Evolutionary conservation across 164 flowering plant genomes (phyloP).

Genomic region (Chimonanthus salicifolius): DNA sequence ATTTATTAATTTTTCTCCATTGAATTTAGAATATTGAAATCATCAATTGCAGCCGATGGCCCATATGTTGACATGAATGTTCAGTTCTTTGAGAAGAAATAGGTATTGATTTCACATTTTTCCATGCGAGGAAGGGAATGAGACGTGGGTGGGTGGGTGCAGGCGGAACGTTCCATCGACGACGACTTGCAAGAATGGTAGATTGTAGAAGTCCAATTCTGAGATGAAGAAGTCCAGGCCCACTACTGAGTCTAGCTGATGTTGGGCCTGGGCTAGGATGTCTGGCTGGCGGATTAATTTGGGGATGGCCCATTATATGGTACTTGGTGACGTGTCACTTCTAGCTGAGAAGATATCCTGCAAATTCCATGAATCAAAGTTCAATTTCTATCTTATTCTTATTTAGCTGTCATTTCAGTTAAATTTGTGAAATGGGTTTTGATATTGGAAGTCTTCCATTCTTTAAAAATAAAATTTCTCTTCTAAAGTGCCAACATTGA

Average conservation of each 20-base stretch:
- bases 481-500: too few relatives aligned
- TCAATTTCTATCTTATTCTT: too few relatives aligned
- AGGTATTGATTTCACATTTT: constrained; percentile 62
- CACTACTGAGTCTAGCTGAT: constrained; percentile 61
- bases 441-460: too few relatives aligned
- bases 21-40: too few relatives aligned
- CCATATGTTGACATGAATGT: constrained; percentile 71
- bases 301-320: constrained; percentile 80
- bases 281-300: constrained; percentile 67
- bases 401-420: too few relatives aligned
- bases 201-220: constrained; percentile 50
- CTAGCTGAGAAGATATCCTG: constrained; percentile 81
- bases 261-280: constrained; percentile 38
- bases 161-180: constrained; percentile 75
- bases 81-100: constrained; percentile 62
- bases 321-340: constrained; percentile 81
- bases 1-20: too few relatives aligned
- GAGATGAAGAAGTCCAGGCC: constrained; percentile 51
- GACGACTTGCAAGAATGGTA: constrained; percentile 69
- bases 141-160: constrained; percentile 71
- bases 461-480: too few relatives aligned
- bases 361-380: neutral
- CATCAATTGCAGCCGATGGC: constrained; percentile 37
- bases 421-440: too few relatives aligned
- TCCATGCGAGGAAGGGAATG: constrained; percentile 69